phyloP scores from a whole-genome alignment of 805 yeast genomes.

The Blastobotrys attinorum region DNA sequence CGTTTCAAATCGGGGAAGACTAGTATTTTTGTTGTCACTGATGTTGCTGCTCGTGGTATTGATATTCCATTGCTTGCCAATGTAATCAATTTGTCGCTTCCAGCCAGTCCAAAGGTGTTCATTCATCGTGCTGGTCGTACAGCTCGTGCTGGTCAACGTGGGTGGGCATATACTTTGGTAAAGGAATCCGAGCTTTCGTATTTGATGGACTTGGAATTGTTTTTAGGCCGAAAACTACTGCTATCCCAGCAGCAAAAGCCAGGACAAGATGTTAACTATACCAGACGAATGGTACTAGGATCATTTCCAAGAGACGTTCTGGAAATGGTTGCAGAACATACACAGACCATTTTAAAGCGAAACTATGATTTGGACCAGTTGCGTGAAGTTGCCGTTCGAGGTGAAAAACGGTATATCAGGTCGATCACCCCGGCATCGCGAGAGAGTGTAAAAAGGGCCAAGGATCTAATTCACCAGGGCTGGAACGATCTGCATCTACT shows the following conservation, averaged over 20 bases:
- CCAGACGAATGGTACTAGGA: constrained; percentile 75
- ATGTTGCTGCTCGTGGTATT: constrained; percentile 92
- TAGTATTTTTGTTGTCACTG: constrained; percentile 88
- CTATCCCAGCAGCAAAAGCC: constrained; percentile 34
- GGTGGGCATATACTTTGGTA: constrained; percentile 94
- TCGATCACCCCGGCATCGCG: constrained; percentile 81
- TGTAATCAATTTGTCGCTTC: constrained; percentile 85
- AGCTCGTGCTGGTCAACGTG: constrained; percentile 96
- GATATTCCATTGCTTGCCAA: constrained; percentile 96
- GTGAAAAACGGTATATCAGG: constrained; percentile 78
- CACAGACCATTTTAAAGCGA: constrained; percentile 48
- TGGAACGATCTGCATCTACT: constrained; percentile 87
- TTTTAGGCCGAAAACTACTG: constrained; percentile 74
- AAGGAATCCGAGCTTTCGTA: constrained; percentile 84
- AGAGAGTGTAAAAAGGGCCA: constrained; percentile 79
- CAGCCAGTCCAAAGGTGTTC: constrained; percentile 87
- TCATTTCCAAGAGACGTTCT: constrained; percentile 64
- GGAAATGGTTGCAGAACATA: constrained; percentile 68
- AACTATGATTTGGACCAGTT: constrained; percentile 62
- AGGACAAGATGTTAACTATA: constrained; percentile 53
- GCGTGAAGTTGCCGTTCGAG: constrained; percentile 69
- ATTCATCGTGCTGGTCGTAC: constrained; percentile 98
- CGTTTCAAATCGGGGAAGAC: constrained; percentile 81
- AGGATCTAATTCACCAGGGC: constrained; percentile 52
- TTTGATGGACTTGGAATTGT: constrained; percentile 79